Base-by-base conservation (phyloP, 768 basidiomycete species). In the Termitomyces sp. region DNA sequence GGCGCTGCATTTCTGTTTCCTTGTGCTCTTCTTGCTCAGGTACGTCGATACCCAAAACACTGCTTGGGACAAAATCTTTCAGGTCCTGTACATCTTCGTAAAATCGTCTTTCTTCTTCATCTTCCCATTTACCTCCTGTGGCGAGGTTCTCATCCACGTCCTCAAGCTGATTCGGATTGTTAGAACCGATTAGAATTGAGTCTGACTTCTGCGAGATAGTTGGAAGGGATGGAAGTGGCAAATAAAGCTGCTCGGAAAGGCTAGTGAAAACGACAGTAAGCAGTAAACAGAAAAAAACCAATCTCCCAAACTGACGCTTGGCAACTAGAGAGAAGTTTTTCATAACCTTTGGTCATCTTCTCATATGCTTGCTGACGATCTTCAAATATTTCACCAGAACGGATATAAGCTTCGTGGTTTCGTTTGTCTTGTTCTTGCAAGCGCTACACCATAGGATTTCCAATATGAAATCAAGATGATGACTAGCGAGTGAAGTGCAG, bases 391-490 rank as follows among this genome's bases (percentile, higher is more conserved):
- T 99, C 96, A 27, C 97, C 97, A 3, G 95, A 98, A 32, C 95
- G 92, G 63, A 99, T 98, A 68, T 99, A 99, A 57, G 97, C 97
- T 76, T 99, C 97, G 68, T 98, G 96, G 65, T 99, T 99, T 51
- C 90, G 82, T 61, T 88, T 87, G 70, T 98, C 97, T 73, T 97
- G 95, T 62, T 97, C 94, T 86, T 98, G 94, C 46, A 99, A 78
- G 48, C 89, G 87, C 96, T 98, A 66, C 29, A 53, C 37, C 56
- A 59, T 58, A 37, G 46, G 18, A 34, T 42, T 44, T 47, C 22
- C 39, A 53, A 41, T 48, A 41, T 44, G 6, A 48, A 10, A 53
- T 50, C 13, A 34, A 27, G 44, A 52, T 14, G 50, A 36, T 12
- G 39, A 47, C n/a, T 51, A 29, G 18, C 20, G 16, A 41, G 12